Evolutionary conservation across 2,329 filamentous ascomycete species (phyloP).

Genomic region (Drechmeria coniospora): DNA sequence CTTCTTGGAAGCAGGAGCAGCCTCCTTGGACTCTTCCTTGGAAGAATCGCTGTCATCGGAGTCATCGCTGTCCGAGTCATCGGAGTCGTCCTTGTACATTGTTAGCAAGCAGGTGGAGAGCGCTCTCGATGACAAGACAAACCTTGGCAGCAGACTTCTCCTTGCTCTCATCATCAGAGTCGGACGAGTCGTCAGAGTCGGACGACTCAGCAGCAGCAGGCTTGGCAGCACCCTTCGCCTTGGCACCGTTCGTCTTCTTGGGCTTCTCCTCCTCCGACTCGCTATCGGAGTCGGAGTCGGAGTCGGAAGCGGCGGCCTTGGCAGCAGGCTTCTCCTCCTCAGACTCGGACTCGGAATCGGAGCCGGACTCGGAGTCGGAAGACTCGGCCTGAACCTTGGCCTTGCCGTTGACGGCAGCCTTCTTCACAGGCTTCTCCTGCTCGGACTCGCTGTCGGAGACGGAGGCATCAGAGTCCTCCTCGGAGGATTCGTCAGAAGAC

Average conservation of each 20-base stretch:
- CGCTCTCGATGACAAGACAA: conserved; percentile 4
- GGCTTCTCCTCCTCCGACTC: conserved; percentile 21
- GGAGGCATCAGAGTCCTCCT: conserved; percentile 18
- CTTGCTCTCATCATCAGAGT: conserved; percentile 14
- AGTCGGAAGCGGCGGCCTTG: conserved; percentile 16
- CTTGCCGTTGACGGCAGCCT: conserved; percentile 17
- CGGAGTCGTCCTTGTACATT: conserved; percentile 14
- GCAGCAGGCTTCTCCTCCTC: conserved; percentile 16
- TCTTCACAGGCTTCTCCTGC: conserved; percentile 12
- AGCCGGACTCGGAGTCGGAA: conserved; percentile 7
- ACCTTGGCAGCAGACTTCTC: conserved; percentile 14
- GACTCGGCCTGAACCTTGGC: conserved; percentile 13
- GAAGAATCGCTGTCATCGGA: conserved; percentile 18
- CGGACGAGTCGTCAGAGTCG: conserved; percentile 19
- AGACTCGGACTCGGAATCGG: conserved; percentile 17
- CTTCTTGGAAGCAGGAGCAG: conserved; percentile 28
- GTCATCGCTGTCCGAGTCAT: conserved; percentile 16
- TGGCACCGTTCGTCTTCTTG: conserved; percentile 8
- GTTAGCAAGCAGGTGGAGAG: neutral
- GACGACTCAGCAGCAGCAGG: conserved; percentile 16
- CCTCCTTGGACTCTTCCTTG: conserved; percentile 20
- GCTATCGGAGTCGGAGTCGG: conserved; percentile 22
- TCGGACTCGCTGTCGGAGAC: conserved; percentile 12
- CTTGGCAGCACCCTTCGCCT: conserved; percentile 16
- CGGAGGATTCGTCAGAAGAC: conserved; percentile 18